Base-by-base conservation (phyloP, 192 early-diverging fungal species). In the Dissophora globulifera region DNA sequence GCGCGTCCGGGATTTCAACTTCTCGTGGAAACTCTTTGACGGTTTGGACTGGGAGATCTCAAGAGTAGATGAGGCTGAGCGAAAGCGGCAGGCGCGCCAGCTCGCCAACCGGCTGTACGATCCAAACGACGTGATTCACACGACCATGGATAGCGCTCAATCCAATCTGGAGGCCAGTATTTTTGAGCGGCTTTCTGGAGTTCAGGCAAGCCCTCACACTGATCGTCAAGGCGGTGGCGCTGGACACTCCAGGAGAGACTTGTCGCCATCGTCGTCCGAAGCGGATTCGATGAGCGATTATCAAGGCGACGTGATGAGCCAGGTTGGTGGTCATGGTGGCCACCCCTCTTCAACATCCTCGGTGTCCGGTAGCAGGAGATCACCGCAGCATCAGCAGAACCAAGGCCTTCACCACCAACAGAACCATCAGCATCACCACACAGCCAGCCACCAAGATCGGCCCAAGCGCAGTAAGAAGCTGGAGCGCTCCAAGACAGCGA, bases 11-110 rank as follows among this genome's bases (percentile, higher is more conserved):
- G 86, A 93, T 58, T 81, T 90, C 27, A 83, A 85, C 32, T 46
- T 93, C 47, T 47, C 80, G 9, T 89, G 89, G 84, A 79, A 86
- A 20, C 50, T 93, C 11, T 89, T 86, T 58, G 89, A 90, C 72
- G 92, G 92, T 1, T 82, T 84, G 56, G 89, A 92, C 49, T 92
- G 87, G 88, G 79, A 72, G 35, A 79, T 78, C 40, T 78, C 83
- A 10, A 62, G 76, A 51, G 17, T 62, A 2, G 78, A 83, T 46
- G 71, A 69, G 30, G 57, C 57, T 30, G 53, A 82, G 69, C 52
- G 83, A 46, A 53, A 78, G 64, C 26, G 43, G 58, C 50, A 84
- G 58, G 69, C 80, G 26, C 59, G 67, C 16, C 72, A 81, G 67
- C 47, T 78, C 25, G 29, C 72, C 31, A 50, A 55, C 69, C 57